Percentiles rank a stretch among this genome's conserved stretches.
Conservation (phyloP, 1,284 basidiomycete genomes). For the Trichosporon inkin region DNA sequence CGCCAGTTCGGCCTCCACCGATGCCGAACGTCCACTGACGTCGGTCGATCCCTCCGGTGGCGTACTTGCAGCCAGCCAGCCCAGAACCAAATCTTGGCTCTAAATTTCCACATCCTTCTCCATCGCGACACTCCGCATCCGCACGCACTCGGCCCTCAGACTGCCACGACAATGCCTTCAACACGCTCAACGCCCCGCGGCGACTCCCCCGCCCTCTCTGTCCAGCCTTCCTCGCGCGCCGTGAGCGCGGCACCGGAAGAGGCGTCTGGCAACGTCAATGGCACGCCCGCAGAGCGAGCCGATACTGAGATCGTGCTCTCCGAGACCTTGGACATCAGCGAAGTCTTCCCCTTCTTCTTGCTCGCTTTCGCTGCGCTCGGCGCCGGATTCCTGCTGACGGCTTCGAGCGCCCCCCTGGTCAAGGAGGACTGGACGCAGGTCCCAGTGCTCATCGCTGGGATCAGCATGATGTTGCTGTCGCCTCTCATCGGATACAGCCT, state of each 20-base stretch:
- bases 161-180: not conserved
- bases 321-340: not conserved
- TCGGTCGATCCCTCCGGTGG: too few relatives aligned
- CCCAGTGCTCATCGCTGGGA: not conserved
- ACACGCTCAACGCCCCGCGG: not conserved
- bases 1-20: too few relatives aligned
- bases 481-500: not conserved
- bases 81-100: too few relatives aligned
- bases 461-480: not conserved
- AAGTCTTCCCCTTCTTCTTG: not conserved
- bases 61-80: too few relatives aligned
- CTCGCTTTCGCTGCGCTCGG: conserved; percentile 3
- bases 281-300: not conserved
- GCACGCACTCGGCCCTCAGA: not conserved
- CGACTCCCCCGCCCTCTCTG: not conserved
- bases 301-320: not conserved
- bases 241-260: not conserved
- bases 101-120: not conserved
- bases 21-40: too few relatives aligned
- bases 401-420: not conserved
- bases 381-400: not conserved
- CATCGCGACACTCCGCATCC: not conserved
- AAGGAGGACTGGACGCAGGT: not conserved
- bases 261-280: not conserved
- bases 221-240: not conserved